Evolutionary conservation across 192 early-diverging fungal genomes (phyloP).

Genomic region (Mortierella hygrophila): DNA sequence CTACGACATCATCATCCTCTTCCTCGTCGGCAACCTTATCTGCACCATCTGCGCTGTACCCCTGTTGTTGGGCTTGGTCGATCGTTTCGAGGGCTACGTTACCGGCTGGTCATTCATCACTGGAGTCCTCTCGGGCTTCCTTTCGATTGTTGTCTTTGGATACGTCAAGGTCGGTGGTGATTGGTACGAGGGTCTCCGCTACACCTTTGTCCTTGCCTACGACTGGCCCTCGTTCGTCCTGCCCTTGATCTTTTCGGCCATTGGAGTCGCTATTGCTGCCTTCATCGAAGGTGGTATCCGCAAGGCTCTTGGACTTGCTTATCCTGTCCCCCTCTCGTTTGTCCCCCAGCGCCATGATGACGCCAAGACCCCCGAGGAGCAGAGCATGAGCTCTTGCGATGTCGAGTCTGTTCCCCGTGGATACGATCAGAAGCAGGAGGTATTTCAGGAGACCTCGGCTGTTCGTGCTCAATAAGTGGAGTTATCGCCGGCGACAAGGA

Average conservation of each 20-base stretch:
- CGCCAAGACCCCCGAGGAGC: not conserved
- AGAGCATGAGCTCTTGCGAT: constrained; percentile 25
- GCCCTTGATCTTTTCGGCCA: constrained; percentile 39
- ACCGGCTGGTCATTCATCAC: constrained; percentile 49
- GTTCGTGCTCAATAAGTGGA: not conserved
- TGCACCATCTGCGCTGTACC: constrained; percentile 70
- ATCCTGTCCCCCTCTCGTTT: constrained; percentile 33
- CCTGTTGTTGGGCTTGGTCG: constrained; percentile 65
- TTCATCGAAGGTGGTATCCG: constrained; percentile 38
- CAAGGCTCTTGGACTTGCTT: constrained; percentile 38
- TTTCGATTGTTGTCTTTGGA: constrained; percentile 52
- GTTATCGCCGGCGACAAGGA: constrained; percentile 7
- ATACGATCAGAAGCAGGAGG: constrained; percentile 21
- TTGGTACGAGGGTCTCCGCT: constrained; percentile 41
- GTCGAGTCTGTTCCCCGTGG: constrained; percentile 10
- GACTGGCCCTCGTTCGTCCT: constrained; percentile 57
- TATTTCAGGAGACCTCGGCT: constrained; percentile 17
- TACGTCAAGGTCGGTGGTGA: constrained; percentile 49
- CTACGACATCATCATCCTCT: constrained; percentile 71
- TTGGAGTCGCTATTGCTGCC: constrained; percentile 43
- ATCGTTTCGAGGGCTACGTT: constrained; percentile 55
- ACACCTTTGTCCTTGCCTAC: constrained; percentile 47
- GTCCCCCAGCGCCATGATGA: constrained; percentile 11
- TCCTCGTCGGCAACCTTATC: constrained; percentile 72
- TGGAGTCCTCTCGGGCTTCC: constrained; percentile 51